Conservation (phyloP, 2,329 filamentous ascomycete species). For the Apiospora pterosperma region DNA sequence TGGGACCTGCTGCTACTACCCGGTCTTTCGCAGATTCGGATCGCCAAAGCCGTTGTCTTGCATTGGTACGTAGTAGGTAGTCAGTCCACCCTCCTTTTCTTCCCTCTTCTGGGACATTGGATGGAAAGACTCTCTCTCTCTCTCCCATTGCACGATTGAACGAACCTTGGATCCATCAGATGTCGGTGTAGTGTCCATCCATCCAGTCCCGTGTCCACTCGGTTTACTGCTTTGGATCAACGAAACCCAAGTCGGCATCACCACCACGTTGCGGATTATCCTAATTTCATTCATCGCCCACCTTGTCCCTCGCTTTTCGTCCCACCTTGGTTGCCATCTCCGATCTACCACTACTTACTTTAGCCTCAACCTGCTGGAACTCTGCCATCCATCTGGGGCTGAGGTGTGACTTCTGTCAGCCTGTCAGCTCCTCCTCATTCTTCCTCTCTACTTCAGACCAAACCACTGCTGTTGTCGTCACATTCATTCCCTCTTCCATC, state of each 20-base stretch:
- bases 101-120: neutral
- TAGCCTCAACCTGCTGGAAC: neutral
- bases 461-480: no score
- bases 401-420: neutral
- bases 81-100: neutral
- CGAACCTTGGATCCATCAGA: neutral
- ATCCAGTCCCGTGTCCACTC: no score
- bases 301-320: neutral
- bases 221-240: neutral
- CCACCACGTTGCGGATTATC: neutral
- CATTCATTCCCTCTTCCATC: no score
- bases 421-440: neutral
- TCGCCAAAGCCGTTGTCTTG: conserved; percentile 2
- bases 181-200: neutral
- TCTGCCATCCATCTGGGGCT: neutral
- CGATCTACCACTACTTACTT: neutral
- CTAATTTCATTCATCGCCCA: neutral
- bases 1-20: neutral
- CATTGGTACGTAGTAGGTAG: no score
- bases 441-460: neutral
- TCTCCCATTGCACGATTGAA: neutral
- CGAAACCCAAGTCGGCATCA: neutral
- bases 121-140: neutral
- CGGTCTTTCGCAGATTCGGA: conserved; percentile 1
- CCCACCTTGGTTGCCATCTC: neutral